These are phyloP conservation scores for Xylariales sp. DNA, from an alignment of 2,329 filamentous ascomycete species.

Conservation along the genomic window DNA sequence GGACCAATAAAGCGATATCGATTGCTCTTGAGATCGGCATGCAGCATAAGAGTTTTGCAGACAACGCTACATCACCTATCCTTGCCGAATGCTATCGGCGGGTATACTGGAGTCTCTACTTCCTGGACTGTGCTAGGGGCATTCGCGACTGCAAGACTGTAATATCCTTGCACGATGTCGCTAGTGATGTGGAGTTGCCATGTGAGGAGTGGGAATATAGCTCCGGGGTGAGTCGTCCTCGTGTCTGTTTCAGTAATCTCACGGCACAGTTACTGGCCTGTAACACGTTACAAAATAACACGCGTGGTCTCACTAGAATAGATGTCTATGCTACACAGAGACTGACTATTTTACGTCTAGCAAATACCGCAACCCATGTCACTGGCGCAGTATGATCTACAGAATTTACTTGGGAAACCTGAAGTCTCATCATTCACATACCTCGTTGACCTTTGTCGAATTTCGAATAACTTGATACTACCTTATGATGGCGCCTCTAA, in stretches of 20 bases:
- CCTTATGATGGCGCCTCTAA: constrained; percentile 19
- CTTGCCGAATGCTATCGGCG: constrained; percentile 35
- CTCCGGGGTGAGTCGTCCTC: constrained; percentile 26
- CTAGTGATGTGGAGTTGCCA: constrained; percentile 30
- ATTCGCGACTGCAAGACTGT: constrained; percentile 15
- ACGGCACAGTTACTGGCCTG: no score
- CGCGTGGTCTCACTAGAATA: no score
- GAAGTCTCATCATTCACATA: constrained; percentile 34
- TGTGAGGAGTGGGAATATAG: constrained; percentile 37
- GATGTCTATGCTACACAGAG: not conserved
- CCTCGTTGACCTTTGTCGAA: constrained; percentile 30
- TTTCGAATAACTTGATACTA: constrained; percentile 25
- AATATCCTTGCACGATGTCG: constrained; percentile 22
- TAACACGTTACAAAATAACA: no score
- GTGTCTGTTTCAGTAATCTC: no score
- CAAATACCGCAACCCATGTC: constrained; percentile 29
- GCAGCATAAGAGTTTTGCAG: constrained; percentile 26
- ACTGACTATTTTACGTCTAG: constrained; percentile 10
- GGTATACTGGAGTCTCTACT: constrained; percentile 35
- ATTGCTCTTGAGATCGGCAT: constrained; percentile 28
- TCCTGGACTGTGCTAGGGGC: constrained; percentile 19
- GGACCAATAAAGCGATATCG: constrained; percentile 21
- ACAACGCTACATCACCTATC: constrained; percentile 26
- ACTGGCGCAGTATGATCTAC: constrained; percentile 27
- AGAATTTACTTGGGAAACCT: constrained; percentile 26